Evolutionary conservation across 345 rosid genomes (phyloP), one percentile per base, ranked within the genome.

Genomic region (Litchi chinensis): DNA sequence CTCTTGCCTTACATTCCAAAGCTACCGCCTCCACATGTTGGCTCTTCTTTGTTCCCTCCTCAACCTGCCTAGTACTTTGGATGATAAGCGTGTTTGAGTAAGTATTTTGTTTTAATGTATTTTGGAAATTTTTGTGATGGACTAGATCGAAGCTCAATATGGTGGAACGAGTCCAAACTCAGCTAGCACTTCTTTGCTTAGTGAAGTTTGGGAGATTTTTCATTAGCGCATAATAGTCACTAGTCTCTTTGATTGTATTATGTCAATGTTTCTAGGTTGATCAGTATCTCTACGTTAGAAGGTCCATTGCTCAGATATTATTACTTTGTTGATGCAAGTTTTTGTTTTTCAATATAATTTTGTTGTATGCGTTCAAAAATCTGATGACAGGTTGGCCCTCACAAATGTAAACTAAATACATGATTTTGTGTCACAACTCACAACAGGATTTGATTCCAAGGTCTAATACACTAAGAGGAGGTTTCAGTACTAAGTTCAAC

Each of bases 1-100:
- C 26, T 76, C 39, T 7, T 68, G 41, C 79, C 79, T 40, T 21
- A 40, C 71, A 68, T 76, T 76, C 79, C 79, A 24, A 76, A 76
- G 52, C 65, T 37, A 10, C 8, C 73, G 7, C 72, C 79, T 5
- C 79, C 77, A 46, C 12, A 75, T 46, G 19, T 11, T 18, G 77
- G 63, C 62, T 46, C 52, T 12, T 24, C 65, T 66, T 15, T 5
- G 52, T 32, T 32, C 5, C 56, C 73, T 9, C 65, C 78, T 46
- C 16, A 66, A 15, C 67, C 72, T n/a, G 71, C 72, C 37, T 76
- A 76, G 7, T 26, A 64, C 77, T 74, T 43, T 40, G 37, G 24
- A 7, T 24, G 0, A 16, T 63, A 50, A 28, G 74, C 43, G 24
- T 43, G 13, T 15, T 43, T 21, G 24, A 39, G 4, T 71, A 63